Evolutionary conservation across 345 rosid genomes (phyloP).

Genomic region (Punica granatum): DNA sequence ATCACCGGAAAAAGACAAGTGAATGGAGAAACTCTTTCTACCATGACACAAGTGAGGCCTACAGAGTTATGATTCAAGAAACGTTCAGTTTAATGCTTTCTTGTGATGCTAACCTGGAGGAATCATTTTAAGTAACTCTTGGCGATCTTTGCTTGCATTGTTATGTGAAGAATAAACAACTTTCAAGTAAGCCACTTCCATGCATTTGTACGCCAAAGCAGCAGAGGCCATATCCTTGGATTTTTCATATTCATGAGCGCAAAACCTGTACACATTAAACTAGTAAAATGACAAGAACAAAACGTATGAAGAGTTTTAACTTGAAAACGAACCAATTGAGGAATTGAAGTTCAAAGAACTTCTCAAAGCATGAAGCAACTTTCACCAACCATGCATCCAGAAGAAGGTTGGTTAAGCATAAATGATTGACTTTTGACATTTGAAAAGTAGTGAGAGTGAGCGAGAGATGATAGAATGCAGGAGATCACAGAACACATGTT

Average conservation of each 20-base stretch:
- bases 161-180: conserved; percentile 61
- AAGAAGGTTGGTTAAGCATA: too few species aligned
- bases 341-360: neutral
- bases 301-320: neutral
- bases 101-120: conserved; percentile 50
- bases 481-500: neutral
- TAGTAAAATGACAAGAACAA: neutral
- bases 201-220: conserved; percentile 95
- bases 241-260: conserved; percentile 92
- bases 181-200: conserved; percentile 93
- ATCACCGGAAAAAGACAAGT: neutral
- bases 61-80: neutral
- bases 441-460: neutral
- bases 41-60: neutral
- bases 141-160: conserved; percentile 53
- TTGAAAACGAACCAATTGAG: neutral
- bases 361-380: neutral
- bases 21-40: neutral
- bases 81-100: neutral
- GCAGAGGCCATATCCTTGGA: conserved; percentile 84
- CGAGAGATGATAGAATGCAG: neutral
- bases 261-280: conserved; percentile 41
- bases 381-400: neutral
- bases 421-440: neutral
- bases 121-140: conserved; percentile 60